phyloP scores from a whole-genome alignment of 371 early-diverging fungal species.

The Mycotypha africana region DNA sequence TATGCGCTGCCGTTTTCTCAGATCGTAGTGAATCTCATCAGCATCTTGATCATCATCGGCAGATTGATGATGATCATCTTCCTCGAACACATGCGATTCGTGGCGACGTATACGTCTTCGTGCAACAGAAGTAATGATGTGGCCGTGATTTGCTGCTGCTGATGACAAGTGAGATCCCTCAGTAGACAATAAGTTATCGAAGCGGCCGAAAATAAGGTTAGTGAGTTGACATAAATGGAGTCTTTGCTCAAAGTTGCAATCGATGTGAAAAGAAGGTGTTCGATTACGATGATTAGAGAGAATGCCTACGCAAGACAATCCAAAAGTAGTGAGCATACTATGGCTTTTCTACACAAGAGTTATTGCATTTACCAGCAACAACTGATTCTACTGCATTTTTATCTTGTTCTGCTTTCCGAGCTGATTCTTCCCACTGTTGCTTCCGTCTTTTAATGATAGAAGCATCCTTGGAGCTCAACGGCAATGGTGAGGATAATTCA shows the following conservation, averaged over 20 bases:
- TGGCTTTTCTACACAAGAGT: background rate
- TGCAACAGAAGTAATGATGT: constrained; percentile 22
- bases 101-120: constrained; percentile 23
- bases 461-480: constrained; percentile 13
- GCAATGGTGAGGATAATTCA: constrained; percentile 30
- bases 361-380: constrained; percentile 28
- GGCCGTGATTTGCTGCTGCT: constrained; percentile 29
- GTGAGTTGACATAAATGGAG: constrained; percentile 58
- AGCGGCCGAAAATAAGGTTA: constrained; percentile 58
- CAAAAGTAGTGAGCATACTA: background rate
- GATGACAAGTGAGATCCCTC: too few relatives aligned
- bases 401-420: constrained; percentile 42
- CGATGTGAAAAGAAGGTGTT: constrained; percentile 38
- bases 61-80: constrained; percentile 8
- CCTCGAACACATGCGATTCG: constrained; percentile 19
- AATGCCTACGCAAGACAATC: constrained; percentile 42
- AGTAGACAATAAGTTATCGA: constrained; percentile 51
- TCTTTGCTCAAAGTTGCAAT: constrained; percentile 49
- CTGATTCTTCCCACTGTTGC: constrained; percentile 35
- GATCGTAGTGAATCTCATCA: too few relatives aligned
- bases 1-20: constrained; percentile 10
- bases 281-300: constrained; percentile 45
- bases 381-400: constrained; percentile 49
- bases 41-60: constrained; percentile 9
- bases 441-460: constrained; percentile 23